These are phyloP conservation scores for Haplosporangium gracile DNA, from an alignment of 192 early-diverging fungal genomes.

Conservation along the genomic window DNA sequence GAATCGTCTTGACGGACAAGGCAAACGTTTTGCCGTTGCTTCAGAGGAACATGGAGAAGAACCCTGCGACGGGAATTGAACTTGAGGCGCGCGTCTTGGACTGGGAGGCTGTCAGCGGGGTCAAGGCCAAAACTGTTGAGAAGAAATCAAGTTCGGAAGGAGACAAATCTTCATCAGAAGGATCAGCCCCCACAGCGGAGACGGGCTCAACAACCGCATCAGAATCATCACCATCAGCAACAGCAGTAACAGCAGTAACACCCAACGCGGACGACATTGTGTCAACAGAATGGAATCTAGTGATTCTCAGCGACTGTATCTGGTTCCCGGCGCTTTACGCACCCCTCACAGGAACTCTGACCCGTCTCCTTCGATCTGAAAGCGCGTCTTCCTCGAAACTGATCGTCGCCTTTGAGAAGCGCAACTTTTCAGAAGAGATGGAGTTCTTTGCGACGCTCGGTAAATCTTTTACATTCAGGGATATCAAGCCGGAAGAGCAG, in stretches of 20 bases:
- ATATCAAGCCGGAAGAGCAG: slow-evolving; percentile 53
- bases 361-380: slow-evolving; percentile 7
- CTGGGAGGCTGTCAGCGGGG: slow-evolving; percentile 46
- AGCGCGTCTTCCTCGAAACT: slow-evolving; percentile 12
- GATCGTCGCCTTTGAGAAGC: slow-evolving; percentile 47
- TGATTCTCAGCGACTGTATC: slow-evolving; percentile 55
- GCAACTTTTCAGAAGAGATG: slow-evolving; percentile 53
- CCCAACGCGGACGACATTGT: slow-evolving; percentile 10
- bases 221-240: background rate
- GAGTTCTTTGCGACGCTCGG: slow-evolving; percentile 52
- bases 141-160: background rate
- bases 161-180: background rate
- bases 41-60: slow-evolving; percentile 50
- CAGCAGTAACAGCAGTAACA: background rate
- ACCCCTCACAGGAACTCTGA: slow-evolving; percentile 31
- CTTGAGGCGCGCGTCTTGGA: slow-evolving; percentile 30
- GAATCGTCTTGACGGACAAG: slow-evolving; percentile 66
- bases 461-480: slow-evolving; percentile 41
- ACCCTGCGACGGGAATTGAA: slow-evolving; percentile 15
- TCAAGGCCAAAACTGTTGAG: background rate
- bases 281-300: slow-evolving; percentile 33
- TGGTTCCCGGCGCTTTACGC: slow-evolving; percentile 47
- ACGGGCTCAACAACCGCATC: background rate
- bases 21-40: slow-evolving; percentile 57
- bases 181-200: background rate